A percentile compares a stretch with the other conserved stretches of the same genome.
phyloP scores from a whole-genome alignment of 2,329 filamentous ascomycete genomes.

The Geoglossum cookeanum region DNA sequence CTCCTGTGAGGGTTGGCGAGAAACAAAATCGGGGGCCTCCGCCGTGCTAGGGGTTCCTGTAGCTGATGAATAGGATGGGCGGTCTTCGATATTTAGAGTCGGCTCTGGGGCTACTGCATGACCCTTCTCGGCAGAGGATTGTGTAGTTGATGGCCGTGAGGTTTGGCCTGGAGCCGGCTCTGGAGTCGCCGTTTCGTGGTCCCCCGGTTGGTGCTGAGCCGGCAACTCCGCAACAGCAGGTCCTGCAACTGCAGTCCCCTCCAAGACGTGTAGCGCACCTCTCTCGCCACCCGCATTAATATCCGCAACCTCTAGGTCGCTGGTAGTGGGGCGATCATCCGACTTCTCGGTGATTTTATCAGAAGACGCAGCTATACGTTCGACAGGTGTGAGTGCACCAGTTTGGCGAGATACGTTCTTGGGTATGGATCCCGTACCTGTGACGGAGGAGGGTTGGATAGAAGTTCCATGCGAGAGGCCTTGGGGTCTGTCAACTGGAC shows the following conservation, averaged over 20 bases:
- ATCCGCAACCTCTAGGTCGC: not conserved
- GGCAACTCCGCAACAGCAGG: conserved; percentile 13
- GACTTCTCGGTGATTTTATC: not conserved
- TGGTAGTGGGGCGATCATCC: not conserved
- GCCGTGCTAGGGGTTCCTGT: not conserved
- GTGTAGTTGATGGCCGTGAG: conserved; percentile 7
- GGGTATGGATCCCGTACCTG: not conserved
- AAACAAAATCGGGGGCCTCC: too few relatives aligned
- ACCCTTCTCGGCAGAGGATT: conserved; percentile 28
- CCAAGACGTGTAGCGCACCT: not conserved
- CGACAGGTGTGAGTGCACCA: not conserved
- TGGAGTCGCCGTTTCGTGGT: conserved; percentile 5
- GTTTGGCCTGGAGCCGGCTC: not conserved
- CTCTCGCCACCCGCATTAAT: not conserved
- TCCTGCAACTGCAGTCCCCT: not conserved
- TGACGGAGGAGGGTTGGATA: not conserved
- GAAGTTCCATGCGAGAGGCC: not conserved
- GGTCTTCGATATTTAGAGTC: conserved; percentile 22
- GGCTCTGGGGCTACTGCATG: conserved; percentile 19
- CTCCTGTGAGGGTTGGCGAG: not conserved
- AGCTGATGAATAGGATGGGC: conserved; percentile 14
- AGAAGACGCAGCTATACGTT: not conserved
- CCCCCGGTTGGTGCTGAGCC: conserved; percentile 19
- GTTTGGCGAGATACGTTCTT: not conserved
- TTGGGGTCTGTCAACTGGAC: not conserved